Conservation (phyloP, 148 eudicot genomes). For the Vaccinium darrowii region DNA sequence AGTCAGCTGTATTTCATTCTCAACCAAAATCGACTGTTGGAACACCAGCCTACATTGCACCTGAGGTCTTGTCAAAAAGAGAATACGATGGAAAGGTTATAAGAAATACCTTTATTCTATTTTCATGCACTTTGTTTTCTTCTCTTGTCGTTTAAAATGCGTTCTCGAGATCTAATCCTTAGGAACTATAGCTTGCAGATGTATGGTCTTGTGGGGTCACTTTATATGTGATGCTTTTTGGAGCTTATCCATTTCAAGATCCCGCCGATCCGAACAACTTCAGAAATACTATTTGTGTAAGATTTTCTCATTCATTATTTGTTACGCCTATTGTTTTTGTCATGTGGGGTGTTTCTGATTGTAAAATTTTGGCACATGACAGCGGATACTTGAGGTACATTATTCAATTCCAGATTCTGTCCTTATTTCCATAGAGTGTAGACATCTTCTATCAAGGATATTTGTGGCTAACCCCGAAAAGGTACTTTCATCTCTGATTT, state of each 20-base stretch:
- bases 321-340: neutral
- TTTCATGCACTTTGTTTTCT: neutral
- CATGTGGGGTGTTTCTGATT: neutral
- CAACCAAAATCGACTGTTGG: slow-evolving; percentile 59
- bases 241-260: slow-evolving; percentile 91
- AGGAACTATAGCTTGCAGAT: slow-evolving; percentile 71
- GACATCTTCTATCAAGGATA: slow-evolving; percentile 67
- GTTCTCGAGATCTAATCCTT: slow-evolving; percentile 14
- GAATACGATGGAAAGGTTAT: slow-evolving; percentile 66
- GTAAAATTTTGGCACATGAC: slow-evolving; percentile 23
- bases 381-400: slow-evolving; percentile 65
- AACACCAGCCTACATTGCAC: slow-evolving; percentile 55
- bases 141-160: neutral
- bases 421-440: slow-evolving; percentile 61
- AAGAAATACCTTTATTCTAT: neutral
- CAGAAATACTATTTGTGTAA: slow-evolving; percentile 61
- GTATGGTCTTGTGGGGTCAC: slow-evolving; percentile 99
- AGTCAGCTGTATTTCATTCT: slow-evolving; percentile 59
- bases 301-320: slow-evolving; percentile 19
- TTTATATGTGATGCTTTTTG: slow-evolving; percentile 82
- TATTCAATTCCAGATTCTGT: slow-evolving; percentile 62
- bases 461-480: slow-evolving; percentile 73
- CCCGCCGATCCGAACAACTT: slow-evolving; percentile 71
- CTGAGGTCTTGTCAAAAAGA: slow-evolving; percentile 46
- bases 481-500: slow-evolving; percentile 29